phyloP scores from a whole-genome alignment of 1,284 basidiomycete species.

The Mrakiaceae sp. region DNA sequence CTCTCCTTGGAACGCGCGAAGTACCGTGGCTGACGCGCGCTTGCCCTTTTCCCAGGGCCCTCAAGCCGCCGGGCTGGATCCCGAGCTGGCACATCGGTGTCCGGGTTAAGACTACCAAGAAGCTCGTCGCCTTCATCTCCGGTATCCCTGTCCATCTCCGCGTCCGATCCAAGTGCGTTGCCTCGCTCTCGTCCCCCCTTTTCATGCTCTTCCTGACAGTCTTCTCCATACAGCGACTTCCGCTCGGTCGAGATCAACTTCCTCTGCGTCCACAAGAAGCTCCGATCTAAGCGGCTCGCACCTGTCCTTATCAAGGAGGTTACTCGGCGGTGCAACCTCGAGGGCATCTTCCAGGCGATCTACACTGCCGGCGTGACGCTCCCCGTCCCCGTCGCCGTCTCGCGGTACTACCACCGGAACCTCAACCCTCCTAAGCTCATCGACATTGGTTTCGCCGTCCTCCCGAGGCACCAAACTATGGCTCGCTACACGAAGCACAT shows the following conservation, averaged over 20 bases:
- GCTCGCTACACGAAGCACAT: conserved; percentile 70
- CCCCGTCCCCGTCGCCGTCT: conserved; percentile 78
- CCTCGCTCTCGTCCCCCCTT: background rate
- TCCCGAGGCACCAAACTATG: conserved; percentile 71
- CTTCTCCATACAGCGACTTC: conserved; percentile 44
- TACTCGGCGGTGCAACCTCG: conserved; percentile 80
- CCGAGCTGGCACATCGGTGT: conserved; percentile 96
- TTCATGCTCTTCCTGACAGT: background rate
- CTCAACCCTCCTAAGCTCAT: conserved; percentile 87
- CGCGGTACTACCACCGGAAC: conserved; percentile 83
- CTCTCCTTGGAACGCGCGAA: background rate
- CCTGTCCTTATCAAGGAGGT: conserved; percentile 98
- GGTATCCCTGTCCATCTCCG: conserved; percentile 77
- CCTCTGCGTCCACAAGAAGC: conserved; percentile 94
- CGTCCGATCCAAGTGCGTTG: conserved; percentile 61
- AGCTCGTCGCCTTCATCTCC: conserved; percentile 97
- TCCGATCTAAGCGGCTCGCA: conserved; percentile 87
- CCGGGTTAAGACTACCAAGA: conserved; percentile 75
- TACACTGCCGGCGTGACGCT: conserved; percentile 88
- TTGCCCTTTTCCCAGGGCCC: conserved; percentile 52
- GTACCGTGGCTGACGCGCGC: conserved; percentile 1
- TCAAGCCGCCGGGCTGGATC: conserved; percentile 85
- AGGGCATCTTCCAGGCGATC: conserved; percentile 90
- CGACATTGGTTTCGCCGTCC: conserved; percentile 79
- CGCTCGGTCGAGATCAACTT: conserved; percentile 88